Evolutionary conservation across 2,329 filamentous ascomycete species (phyloP).

Genomic region (Cladosporium cucumerinum): DNA sequence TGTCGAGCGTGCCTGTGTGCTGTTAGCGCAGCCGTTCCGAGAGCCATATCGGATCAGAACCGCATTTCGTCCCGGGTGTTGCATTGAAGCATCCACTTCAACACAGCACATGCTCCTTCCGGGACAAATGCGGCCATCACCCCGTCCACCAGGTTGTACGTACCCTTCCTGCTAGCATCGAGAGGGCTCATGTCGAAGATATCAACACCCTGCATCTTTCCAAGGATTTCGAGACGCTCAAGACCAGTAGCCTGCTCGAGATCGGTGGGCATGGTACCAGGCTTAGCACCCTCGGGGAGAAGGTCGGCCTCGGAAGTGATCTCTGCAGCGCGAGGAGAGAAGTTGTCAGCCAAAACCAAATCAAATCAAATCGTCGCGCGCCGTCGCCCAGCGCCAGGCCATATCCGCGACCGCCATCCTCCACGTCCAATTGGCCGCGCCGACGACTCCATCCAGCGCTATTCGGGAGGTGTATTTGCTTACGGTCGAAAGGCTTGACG

Average conservation of each 20-base stretch:
- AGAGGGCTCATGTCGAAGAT: conserved; percentile 98
- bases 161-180: conserved; percentile 84
- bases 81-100: background rate
- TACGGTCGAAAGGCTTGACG: conserved; percentile 48
- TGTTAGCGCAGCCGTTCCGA: background rate
- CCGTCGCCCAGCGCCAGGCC: background rate
- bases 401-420: background rate
- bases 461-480: conserved; percentile 18
- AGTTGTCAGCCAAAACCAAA: conserved; percentile 21
- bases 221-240: conserved; percentile 96
- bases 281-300: conserved; percentile 72
- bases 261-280: conserved; percentile 87
- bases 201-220: conserved; percentile 98
- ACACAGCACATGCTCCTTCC: background rate
- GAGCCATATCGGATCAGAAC: background rate
- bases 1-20: conserved; percentile 71
- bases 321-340: conserved; percentile 54
- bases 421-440: background rate
- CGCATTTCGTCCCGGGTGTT: background rate
- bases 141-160: conserved; percentile 24
- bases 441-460: background rate
- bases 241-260: conserved; percentile 94
- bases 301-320: conserved; percentile 81
- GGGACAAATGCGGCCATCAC: background rate
- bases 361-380: background rate